Percentiles rank a stretch among this genome's conserved stretches.
These are phyloP conservation scores for Claviceps humidiphila DNA, from an alignment of 2,329 filamentous ascomycete genomes.

Conservation along the genomic window DNA sequence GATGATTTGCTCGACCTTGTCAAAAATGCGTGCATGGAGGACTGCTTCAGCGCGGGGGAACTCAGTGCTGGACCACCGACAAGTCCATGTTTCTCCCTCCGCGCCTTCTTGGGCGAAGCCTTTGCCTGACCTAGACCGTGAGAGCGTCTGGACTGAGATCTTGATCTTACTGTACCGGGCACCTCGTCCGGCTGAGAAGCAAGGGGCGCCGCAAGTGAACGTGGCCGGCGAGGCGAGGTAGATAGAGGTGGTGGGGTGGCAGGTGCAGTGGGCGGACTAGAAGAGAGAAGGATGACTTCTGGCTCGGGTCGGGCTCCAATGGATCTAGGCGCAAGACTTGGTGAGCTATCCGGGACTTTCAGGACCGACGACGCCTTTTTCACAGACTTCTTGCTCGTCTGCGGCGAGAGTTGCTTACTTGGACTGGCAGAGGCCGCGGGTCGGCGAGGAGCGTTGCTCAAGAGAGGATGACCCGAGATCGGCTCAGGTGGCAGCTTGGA, in stretches of 20 bases:
- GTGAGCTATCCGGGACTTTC: conserved; percentile 31
- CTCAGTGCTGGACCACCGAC: neutral
- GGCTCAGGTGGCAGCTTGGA: conserved; percentile 4
- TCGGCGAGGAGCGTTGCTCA: neutral
- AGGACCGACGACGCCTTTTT: conserved; percentile 13
- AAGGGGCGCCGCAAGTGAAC: conserved; percentile 3
- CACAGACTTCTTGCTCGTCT: conserved; percentile 11
- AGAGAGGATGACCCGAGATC: neutral
- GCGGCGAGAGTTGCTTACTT: conserved; percentile 24
- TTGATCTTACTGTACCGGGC: conserved; percentile 14
- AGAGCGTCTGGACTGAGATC: conserved; percentile 10
- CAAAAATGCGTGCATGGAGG: conserved; percentile 19
- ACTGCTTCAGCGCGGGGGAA: conserved; percentile 18
- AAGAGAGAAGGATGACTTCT: conserved; percentile 31
- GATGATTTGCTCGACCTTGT: neutral
- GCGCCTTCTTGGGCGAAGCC: neutral
- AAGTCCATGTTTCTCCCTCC: neutral
- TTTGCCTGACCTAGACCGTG: conserved; percentile 9
- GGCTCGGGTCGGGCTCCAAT: conserved; percentile 10
- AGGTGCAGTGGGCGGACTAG: conserved; percentile 23
- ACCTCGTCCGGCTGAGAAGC: conserved; percentile 8
- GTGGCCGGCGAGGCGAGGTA: conserved; percentile 11
- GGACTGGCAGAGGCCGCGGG: conserved; percentile 3
- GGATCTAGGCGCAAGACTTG: conserved; percentile 24
- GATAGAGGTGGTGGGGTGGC: conserved; percentile 17